Percentiles rank a stretch among this genome's conserved stretches.
Conservation (phyloP, 2,329 filamentous ascomycete species). For the Cordyceps javanica region DNA sequence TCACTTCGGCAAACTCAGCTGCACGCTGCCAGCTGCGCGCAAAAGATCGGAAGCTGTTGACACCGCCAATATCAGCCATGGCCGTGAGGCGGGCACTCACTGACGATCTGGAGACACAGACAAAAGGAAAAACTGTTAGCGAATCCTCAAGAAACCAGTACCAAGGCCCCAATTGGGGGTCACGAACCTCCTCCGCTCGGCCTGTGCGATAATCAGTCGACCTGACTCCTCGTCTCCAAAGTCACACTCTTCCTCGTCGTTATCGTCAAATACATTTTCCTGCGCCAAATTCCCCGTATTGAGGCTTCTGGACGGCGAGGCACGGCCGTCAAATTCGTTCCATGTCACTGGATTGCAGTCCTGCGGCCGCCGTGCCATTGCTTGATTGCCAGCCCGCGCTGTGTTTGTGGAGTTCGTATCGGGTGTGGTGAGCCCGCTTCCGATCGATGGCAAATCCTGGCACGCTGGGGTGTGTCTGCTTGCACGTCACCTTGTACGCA, state of each 20-base stretch:
- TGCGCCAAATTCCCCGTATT: conserved; percentile 39
- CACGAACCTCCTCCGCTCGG: conserved; percentile 26
- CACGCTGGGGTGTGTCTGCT: background rate
- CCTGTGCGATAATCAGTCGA: conserved; percentile 18
- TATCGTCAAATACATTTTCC: conserved; percentile 40
- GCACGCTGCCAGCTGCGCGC: conserved; percentile 88
- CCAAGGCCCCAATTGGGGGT: too few relatives aligned
- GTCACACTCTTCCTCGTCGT: conserved; percentile 25
- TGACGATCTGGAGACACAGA: conserved; percentile 52
- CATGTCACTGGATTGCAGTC: background rate
- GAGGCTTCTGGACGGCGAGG: background rate
- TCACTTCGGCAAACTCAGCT: conserved; percentile 80
- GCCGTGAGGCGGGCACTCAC: conserved; percentile 50
- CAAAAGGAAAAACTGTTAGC: background rate
- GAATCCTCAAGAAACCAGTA: background rate
- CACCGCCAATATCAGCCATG: conserved; percentile 70
- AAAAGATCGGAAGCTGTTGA: conserved; percentile 93
- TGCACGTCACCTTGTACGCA: background rate
- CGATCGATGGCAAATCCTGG: background rate
- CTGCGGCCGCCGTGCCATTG: conserved; percentile 3
- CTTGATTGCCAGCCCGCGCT: background rate
- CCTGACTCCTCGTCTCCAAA: conserved; percentile 25
- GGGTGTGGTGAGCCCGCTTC: background rate
- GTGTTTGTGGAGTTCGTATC: background rate
- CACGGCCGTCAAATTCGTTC: background rate